A percentile compares a stretch with the other conserved stretches of the same genome.
phyloP scores from a whole-genome alignment of 148 eudicot species.

The Rhododendron vialii region DNA sequence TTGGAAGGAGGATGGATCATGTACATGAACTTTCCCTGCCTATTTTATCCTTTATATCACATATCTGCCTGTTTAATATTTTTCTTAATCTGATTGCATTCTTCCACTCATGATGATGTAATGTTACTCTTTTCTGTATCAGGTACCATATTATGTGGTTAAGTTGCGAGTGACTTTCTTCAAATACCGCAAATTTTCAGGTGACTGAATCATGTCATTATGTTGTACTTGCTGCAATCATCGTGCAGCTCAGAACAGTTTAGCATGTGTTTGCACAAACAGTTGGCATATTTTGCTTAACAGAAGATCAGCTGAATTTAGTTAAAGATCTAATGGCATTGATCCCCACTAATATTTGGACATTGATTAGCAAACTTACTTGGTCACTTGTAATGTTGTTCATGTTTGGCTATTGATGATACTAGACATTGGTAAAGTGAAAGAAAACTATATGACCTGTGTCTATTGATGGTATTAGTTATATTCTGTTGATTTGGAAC shows the following conservation, averaged over 20 bases:
- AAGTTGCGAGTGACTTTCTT: not conserved
- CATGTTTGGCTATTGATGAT: not conserved
- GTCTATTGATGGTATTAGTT: not conserved
- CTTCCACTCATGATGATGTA: not conserved
- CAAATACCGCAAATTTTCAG: not conserved
- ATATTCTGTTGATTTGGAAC: conserved; percentile 6
- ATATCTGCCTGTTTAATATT: not conserved
- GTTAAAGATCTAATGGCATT: not conserved
- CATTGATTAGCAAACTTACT: not conserved
- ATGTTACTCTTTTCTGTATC: not conserved
- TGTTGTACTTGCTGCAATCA: not conserved
- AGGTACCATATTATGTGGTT: not conserved
- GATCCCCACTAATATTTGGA: not conserved
- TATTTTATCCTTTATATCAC: not conserved
- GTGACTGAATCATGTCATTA: not conserved
- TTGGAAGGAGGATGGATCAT: not conserved
- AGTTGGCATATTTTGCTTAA: not conserved
- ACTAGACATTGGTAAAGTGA: not conserved
- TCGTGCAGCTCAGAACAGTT: not conserved
- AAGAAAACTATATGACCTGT: not conserved
- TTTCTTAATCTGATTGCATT: not conserved
- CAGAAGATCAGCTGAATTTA: not conserved
- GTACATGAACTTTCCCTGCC: not conserved
- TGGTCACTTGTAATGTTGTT: not conserved
- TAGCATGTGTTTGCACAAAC: not conserved